These are phyloP conservation scores for Oenanthe javanica DNA, from an alignment of 140 eudicot species.

Conservation along the genomic window DNA sequence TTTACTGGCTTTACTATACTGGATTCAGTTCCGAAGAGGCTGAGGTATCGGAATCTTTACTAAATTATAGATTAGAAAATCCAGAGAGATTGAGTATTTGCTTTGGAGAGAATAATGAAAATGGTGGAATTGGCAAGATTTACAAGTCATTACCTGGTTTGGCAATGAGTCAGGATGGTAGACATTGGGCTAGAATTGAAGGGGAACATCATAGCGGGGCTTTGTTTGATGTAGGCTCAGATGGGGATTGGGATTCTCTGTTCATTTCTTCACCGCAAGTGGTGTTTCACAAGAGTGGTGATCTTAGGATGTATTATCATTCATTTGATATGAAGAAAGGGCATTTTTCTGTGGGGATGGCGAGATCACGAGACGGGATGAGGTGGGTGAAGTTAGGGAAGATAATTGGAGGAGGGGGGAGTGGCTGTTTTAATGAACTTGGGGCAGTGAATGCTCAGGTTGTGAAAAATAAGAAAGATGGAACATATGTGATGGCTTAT, in stretches of 20 bases:
- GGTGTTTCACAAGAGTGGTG: conserved; percentile 59
- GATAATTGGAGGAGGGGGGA: conserved; percentile 47
- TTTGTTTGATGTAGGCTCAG: conserved; percentile 66
- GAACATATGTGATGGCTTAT: conserved; percentile 83
- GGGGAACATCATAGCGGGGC: conserved; percentile 96
- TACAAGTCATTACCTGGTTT: conserved; percentile 72
- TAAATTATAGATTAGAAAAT: conserved; percentile 31
- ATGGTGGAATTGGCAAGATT: conserved; percentile 30
- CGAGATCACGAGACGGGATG: conserved; percentile 87
- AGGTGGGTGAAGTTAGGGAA: conserved; percentile 87
- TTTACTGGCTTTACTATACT: conserved; percentile 89
- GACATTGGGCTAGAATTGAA: conserved; percentile 95
- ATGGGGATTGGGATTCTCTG: conserved; percentile 82
- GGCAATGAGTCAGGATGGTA: conserved; percentile 96
- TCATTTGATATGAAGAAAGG: conserved; percentile 59
- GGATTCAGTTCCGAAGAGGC: conserved; percentile 55
- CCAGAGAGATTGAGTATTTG: conserved; percentile 19
- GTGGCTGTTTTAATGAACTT: conserved; percentile 50
- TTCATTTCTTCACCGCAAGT: conserved; percentile 83
- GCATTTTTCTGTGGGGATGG: conserved; percentile 55
- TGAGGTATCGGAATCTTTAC: conserved; percentile 27
- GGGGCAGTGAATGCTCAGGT: conserved; percentile 67
- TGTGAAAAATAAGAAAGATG: conserved; percentile 55
- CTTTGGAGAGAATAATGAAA: conserved; percentile 11
- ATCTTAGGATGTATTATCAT: conserved; percentile 87